Evolutionary conservation across 1,139 yeast genomes (phyloP).

Genomic region (Sugiyamaella neomexicana): DNA sequence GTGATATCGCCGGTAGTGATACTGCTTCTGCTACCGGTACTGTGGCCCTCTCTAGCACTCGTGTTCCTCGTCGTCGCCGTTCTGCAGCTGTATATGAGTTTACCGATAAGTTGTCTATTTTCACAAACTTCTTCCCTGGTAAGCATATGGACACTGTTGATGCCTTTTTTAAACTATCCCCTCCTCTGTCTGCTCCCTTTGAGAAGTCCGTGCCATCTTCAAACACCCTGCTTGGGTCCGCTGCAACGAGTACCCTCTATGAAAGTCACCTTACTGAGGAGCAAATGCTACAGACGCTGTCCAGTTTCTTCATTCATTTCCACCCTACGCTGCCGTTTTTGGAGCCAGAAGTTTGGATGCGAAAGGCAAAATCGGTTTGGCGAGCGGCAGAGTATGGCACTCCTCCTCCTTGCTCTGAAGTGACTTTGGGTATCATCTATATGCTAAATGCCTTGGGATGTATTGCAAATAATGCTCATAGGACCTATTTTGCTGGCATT

Average conservation of each 20-base stretch:
- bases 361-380: slow-evolving; percentile 30
- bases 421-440: slow-evolving; percentile 30
- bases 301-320: slow-evolving; percentile 25
- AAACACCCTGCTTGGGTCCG: slow-evolving; percentile 5
- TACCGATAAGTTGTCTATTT: slow-evolving; percentile 14
- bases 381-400: slow-evolving; percentile 28
- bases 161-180: slow-evolving; percentile 1
- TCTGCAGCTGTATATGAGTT: slow-evolving; percentile 11
- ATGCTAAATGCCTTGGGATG: slow-evolving; percentile 29
- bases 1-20: background rate
- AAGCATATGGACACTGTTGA: slow-evolving; percentile 1
- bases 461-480: slow-evolving; percentile 21
- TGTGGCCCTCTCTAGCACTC: background rate
- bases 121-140: slow-evolving; percentile 11
- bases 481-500: slow-evolving; percentile 24
- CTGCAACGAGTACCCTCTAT: slow-evolving; percentile 13
- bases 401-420: slow-evolving; percentile 19
- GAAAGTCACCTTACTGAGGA: slow-evolving; percentile 28
- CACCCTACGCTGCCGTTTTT: slow-evolving; percentile 29
- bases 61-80: slow-evolving; percentile 7
- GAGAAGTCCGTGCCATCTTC: slow-evolving; percentile 7
- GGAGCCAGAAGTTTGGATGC: slow-evolving; percentile 28
- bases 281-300: slow-evolving; percentile 30
- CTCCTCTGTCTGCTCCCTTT: slow-evolving; percentile 6
- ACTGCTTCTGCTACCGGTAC: background rate